Evolutionary conservation across 1,139 yeast genomes (phyloP).

Genomic region (Saccharomyces hybrid): DNA sequence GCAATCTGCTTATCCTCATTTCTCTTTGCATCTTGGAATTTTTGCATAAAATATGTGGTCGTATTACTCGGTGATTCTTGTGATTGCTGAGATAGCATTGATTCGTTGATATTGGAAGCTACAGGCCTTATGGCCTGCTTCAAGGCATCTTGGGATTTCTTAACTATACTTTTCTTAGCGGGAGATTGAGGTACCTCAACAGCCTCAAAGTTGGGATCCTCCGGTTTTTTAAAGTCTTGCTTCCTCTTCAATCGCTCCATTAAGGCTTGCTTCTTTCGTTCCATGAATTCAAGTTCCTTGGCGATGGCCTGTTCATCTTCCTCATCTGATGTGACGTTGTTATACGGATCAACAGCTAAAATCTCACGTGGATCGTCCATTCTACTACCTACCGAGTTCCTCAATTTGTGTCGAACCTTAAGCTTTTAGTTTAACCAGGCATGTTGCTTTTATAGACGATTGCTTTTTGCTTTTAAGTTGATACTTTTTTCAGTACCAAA

Average conservation of each 20-base stretch:
- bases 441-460: background rate
- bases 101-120: background rate
- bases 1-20: slow-evolving; percentile 18
- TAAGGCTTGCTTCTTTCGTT: slow-evolving; percentile 22
- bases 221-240: slow-evolving; percentile 9
- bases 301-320: slow-evolving; percentile 14
- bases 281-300: slow-evolving; percentile 24
- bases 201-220: slow-evolving; percentile 20
- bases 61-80: slow-evolving; percentile 7
- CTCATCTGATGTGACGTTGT: slow-evolving; percentile 17
- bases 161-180: background rate
- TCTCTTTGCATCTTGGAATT: slow-evolving; percentile 23
- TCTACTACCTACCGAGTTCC: background rate
- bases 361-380: slow-evolving; percentile 28
- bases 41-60: slow-evolving; percentile 32
- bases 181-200: slow-evolving; percentile 26
- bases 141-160: slow-evolving; percentile 10
- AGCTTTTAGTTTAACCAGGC: background rate
- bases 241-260: slow-evolving; percentile 17
- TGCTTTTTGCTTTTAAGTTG: background rate
- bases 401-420: background rate
- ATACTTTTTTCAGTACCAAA: background rate
- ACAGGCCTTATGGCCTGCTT: slow-evolving; percentile 2
- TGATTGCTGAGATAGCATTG: slow-evolving; percentile 4
- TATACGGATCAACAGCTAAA: slow-evolving; percentile 16